Conservation (phyloP, 1,284 basidiomycete genomes). For the Austroboletus rostrupii region DNA sequence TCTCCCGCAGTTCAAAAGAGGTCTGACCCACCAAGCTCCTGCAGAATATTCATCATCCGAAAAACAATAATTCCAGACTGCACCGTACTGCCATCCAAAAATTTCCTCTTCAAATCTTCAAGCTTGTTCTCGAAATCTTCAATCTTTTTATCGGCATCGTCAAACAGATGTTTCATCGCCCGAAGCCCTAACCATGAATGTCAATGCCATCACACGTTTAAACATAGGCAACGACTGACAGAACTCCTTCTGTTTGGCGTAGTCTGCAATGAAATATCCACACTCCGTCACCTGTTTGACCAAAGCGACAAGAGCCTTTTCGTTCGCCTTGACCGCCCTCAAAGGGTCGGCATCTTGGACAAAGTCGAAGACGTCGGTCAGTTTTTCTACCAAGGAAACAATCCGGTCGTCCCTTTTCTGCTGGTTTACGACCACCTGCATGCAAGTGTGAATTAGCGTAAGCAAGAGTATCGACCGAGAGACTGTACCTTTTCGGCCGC, state of each 20-base stretch:
- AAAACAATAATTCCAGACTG: too few relatives aligned
- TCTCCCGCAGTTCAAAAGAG: too few relatives aligned
- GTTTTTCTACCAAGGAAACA: neutral
- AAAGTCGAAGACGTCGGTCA: neutral
- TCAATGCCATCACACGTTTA: neutral
- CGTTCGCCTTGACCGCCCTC: neutral
- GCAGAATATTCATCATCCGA: too few relatives aligned
- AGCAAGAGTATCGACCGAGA: too few relatives aligned
- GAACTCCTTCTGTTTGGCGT: conserved; percentile 2
- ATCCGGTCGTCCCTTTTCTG: neutral
- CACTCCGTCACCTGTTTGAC: conserved; percentile 5
- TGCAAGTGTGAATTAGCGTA: too few relatives aligned
- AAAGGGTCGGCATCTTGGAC: neutral
- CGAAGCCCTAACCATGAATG: neutral
- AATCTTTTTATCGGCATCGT: too few relatives aligned
- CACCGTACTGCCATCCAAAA: too few relatives aligned
- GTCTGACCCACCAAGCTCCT: too few relatives aligned
- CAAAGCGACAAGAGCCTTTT: neutral
- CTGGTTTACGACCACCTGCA: neutral
- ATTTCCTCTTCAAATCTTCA: too few relatives aligned
- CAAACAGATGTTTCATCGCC: neutral
- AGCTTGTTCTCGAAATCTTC: too few relatives aligned
- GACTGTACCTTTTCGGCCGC: neutral
- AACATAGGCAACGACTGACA: neutral
- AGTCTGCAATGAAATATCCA: conserved; percentile 4